Evolutionary conservation across 192 early-diverging fungal species (phyloP), one percentile per base, ranked within the genome.

Genomic region (Linderina pennispora): DNA sequence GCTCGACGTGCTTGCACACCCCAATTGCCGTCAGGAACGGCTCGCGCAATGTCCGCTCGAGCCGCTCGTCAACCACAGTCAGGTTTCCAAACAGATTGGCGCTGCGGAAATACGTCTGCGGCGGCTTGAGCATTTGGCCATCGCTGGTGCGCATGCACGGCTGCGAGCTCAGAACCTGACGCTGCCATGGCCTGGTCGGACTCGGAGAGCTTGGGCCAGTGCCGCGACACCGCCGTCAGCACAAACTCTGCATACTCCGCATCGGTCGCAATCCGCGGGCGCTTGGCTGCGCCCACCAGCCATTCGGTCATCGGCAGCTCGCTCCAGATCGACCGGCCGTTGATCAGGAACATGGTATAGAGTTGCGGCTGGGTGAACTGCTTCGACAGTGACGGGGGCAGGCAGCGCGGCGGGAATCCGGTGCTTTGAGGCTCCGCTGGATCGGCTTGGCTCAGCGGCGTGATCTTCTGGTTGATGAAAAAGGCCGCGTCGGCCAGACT

Each of bases 81-180:
- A 95, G 62, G 58, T 93, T 89, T 13, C 78, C 79, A 68, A 95
- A 93, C 1, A 95, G 53, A 6, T 82, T 86, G 0, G 91, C 92
- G 9, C 65, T 80, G 15, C 59, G 61, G 60, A 93, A 91, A 50
- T 95, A 95, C 0, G 83, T 62, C 11, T 91, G 85, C 6, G 37
- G 46, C 0, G 90, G 87, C 0, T 68, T 3, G 26, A 80, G 74
- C 50, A 91, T 64, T 31, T 31, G 5, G 6, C 91, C 89, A 9
- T 62, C 53, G 40, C 76, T 74, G 6, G 91, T 91, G 1, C 80
- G 80, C 16, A 92, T 80, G 54, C 88, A 90, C 38, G 15, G 50
- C 23, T 23, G 74, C 41, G 2, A 9, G 23, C 18, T 31, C n/a
- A 76, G 63, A n/a, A 31, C 45, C 42, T 32, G 40, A 67, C 55